Evolutionary conservation across 2,329 filamentous ascomycete species (phyloP), one percentile per base, ranked within the genome.

Genomic region (Venturia asperata): DNA sequence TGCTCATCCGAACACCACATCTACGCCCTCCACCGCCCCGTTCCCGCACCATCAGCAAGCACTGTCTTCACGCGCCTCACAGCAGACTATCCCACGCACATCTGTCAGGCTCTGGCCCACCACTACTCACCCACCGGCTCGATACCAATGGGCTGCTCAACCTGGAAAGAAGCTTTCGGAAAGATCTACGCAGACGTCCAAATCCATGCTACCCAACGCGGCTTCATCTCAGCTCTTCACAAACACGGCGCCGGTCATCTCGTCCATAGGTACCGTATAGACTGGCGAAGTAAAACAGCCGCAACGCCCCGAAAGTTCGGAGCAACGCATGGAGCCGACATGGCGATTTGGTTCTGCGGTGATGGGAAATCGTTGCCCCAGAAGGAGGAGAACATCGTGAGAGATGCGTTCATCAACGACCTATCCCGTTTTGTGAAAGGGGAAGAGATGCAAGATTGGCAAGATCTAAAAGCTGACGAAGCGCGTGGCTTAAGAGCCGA

Each of bases 341-440:
- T 80, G 69, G 73, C 76, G 6, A 78, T 85, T 39, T 85, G 83
- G 83, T 82, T 84, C 65, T 85, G 79, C 78, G 83, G 83, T 0
- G 77, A 80, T 67, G 80, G 79, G 1, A 73, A 72, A 5, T 66
- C 69, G 0, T 65, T 85, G 63, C 75, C 71, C 7, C 70, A 70
- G 0, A 68, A 71, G 10, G 83, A 85, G 71, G 81, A 82, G 70
- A 61, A 62, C 6, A 66, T 80, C 21, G 71, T 81, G 0, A 70
- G 68, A 15, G 64, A 68, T 41, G 72, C 72, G 1, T 77, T 79
- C 65, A 76, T 78, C 61, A 69, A 72, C 27, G 71, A 72, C 0
- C 74, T 80, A 37, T 73, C 74, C 0, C 69, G 66, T 7, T 81
- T 81, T 67, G 67, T 81, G 6, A 71, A 70, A 2, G 78, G 78